Evolutionary conservation across 176 grass and related monocot species (phyloP).

Genomic region (Zea mays): DNA sequence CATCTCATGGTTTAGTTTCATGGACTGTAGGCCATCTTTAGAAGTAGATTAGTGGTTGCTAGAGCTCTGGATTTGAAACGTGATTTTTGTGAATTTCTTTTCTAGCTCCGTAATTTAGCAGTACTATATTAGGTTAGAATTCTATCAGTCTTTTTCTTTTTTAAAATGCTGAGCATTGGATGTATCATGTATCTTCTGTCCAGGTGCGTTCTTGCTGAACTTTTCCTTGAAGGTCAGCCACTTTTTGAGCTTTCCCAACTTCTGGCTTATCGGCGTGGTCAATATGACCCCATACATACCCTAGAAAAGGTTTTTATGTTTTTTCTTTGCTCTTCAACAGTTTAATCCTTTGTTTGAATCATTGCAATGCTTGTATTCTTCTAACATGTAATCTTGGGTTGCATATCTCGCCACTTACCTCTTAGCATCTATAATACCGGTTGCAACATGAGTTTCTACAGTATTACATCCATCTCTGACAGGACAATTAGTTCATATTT

Average conservation of each 20-base stretch:
- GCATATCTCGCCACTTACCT: neutral
- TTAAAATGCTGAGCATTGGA: neutral
- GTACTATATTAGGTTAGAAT: constrained; percentile 12
- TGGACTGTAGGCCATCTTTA: neutral
- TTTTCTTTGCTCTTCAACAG: constrained; percentile 12
- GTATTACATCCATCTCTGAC: constrained; percentile 9
- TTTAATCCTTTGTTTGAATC: constrained; percentile 24
- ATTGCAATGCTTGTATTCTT: constrained; percentile 10
- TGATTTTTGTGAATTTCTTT: constrained; percentile 2
- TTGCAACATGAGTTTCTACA: constrained; percentile 1
- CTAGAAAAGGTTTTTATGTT: constrained; percentile 80
- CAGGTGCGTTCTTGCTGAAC: constrained; percentile 97
- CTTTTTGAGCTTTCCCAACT: constrained; percentile 96
- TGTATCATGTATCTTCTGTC: constrained; percentile 25
- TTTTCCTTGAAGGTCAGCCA: constrained; percentile 84
- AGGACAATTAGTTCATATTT: neutral
- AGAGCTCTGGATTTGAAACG: neutral
- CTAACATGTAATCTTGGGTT: constrained; percentile 13
- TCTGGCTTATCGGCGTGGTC: constrained; percentile 92
- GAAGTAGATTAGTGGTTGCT: neutral
- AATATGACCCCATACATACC: constrained; percentile 66
- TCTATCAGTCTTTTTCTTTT: constrained; percentile 9
- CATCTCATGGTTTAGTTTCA: constrained; percentile 12
- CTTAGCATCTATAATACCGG: constrained; percentile 5
- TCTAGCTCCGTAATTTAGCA: neutral